These are phyloP conservation scores for Eucalyptus curtisii DNA, from an alignment of 345 rosid species.

Conservation along the genomic window DNA sequence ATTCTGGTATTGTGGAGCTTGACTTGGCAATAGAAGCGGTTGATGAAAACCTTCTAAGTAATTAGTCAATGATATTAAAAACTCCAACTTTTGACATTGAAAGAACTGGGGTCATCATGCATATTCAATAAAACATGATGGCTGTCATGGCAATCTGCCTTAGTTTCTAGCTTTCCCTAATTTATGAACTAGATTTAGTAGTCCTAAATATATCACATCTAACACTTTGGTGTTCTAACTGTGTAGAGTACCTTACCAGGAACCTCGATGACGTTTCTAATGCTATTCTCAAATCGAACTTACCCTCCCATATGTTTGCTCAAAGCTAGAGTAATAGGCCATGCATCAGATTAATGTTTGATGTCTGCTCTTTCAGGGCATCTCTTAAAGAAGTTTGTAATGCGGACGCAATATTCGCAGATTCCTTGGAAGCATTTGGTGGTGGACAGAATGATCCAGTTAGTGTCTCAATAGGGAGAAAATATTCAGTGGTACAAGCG, in stretches of 20 bases:
- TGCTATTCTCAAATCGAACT: neutral
- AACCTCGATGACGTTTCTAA: neutral
- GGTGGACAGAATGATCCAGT: conserved; percentile 82
- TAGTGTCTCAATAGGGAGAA: conserved; percentile 67
- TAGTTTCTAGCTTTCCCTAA: neutral
- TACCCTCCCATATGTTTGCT: neutral
- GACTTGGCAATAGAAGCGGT: neutral
- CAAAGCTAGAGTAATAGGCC: neutral
- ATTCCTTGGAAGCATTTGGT: conserved; percentile 74
- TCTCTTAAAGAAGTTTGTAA: conserved; percentile 58
- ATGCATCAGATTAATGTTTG: neutral
- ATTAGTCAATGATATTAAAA: neutral
- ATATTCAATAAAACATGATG: neutral
- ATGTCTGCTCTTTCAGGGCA: conserved; percentile 27
- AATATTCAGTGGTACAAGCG: too few relatives aligned
- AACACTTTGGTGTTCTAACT: neutral
- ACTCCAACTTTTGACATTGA: neutral
- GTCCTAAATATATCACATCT: neutral
- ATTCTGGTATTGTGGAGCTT: neutral
- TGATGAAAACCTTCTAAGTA: neutral
- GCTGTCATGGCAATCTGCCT: neutral
- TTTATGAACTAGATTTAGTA: neutral
- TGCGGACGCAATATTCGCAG: conserved; percentile 54
- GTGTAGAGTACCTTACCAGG: neutral
- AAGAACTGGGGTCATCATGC: neutral